Conservation (phyloP, 2,329 filamentous ascomycete genomes). For the Penicillium verrucosum region DNA sequence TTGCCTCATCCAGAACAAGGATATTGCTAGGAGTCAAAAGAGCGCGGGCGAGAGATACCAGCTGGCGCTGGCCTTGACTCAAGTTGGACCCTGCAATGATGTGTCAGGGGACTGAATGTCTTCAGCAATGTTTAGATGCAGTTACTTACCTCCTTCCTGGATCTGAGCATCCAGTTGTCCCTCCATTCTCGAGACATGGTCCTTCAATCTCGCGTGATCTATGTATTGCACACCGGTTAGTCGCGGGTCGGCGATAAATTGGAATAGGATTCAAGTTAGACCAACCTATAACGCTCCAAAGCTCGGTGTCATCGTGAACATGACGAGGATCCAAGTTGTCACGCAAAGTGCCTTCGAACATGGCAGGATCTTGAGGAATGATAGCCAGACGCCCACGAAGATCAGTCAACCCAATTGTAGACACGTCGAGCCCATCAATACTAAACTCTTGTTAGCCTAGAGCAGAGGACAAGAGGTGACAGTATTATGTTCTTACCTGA, state of each 20-base stretch:
- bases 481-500: slow-evolving; percentile 47
- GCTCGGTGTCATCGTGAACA: slow-evolving; percentile 92
- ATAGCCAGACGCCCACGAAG: slow-evolving; percentile 87
- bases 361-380: slow-evolving; percentile 93
- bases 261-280: slow-evolving; percentile 25
- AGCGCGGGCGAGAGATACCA: slow-evolving; percentile 88
- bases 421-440: slow-evolving; percentile 87
- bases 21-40: slow-evolving; percentile 96
- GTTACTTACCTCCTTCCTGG: slow-evolving; percentile 79
- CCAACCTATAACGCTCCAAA: slow-evolving; percentile 92
- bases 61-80: slow-evolving; percentile 89
- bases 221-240: slow-evolving; percentile 37
- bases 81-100: slow-evolving; percentile 73
- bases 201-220: slow-evolving; percentile 92
- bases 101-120: slow-evolving; percentile 1
- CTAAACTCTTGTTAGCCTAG: slow-evolving; percentile 39
- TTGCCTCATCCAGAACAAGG: slow-evolving; percentile 93
- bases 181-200: slow-evolving; percentile 80
- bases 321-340: slow-evolving; percentile 95
- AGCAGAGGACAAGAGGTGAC: slow-evolving; percentile 10
- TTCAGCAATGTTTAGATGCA: slow-evolving; percentile 3
- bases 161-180: slow-evolving; percentile 87
- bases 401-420: slow-evolving; percentile 83
- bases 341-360: slow-evolving; percentile 89
- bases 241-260: slow-evolving; percentile 20